Evolutionary conservation across 441 rosid species (phyloP), one percentile per base, ranked within the genome.

Genomic region (Bruguiera hainesii): DNA sequence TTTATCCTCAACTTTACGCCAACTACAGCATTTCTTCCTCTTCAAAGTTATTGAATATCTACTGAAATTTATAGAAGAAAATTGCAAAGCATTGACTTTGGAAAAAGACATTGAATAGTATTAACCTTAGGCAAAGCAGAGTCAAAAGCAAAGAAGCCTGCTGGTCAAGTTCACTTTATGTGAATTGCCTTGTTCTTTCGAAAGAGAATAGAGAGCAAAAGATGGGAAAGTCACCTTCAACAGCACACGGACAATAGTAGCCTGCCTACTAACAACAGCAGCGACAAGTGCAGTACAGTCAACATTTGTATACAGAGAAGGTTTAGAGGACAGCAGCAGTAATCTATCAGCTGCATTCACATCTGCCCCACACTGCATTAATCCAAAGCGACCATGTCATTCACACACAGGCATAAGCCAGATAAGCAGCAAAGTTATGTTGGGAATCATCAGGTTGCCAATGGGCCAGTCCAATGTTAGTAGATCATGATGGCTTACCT

Each of bases 251-350:
- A 88, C 93, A 4, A 80, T 86, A 11, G 89, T 56, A 65, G 78
- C 90, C 87, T 95, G 99, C 79, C 96, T 82, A 58, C 87, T 83
- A 64, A 95, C 90, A 52, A 89, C 87, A 69, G 96, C 91, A 68
- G 95, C 97, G 30, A 83, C 89, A 76, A 95, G 91, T 37, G 95
- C 87, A 57, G 89, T 84, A 52, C 99, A 92, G 80, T 95, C 93
- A 26, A 85, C 85, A 75, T 89, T 91, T 72, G 96, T 81, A 69
- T 92, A 87, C 71, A 92, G 84, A 70, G 96, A 84, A 79, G 99
- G 99, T 71, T 84, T 91, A 13, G 97, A 89, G 20, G 99, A 95
- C 75, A 73, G 79, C 56, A 95, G 86, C 76, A 95, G 79, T 69
- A 84, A 78, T 73, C 99, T 82, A 61, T 81, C 84, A 2, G 82